Evolutionary conservation across 2,329 filamentous ascomycete genomes (phyloP), one percentile per base, ranked within the genome.

Genomic region (Sporothrix brunneoviolacea): DNA sequence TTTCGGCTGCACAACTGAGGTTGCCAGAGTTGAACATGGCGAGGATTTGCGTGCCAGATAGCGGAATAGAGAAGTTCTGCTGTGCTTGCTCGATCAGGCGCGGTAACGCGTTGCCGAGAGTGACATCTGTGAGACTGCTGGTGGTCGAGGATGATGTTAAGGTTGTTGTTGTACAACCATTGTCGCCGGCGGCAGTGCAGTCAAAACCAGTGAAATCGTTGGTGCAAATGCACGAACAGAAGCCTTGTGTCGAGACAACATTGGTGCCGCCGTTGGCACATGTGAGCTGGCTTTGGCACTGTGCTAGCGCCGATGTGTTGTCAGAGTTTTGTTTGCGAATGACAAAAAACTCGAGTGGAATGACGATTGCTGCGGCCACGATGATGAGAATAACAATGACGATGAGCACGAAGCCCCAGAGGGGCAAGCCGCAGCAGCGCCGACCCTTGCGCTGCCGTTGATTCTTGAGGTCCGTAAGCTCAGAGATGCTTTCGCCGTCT

Each of bases 201-300:
- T 76, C 71, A 19, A 69, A 67, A 13, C 77, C 76, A 0, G 86
- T 91, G 64, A 91, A 97, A 2, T 91, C 89, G 60, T 93, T 90
- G 19, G 84, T 82, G 67, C 91, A 98, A 38, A 96, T 81, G 64
- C 91, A 98, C 12, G 84, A 84, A 68, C 91, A 97, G 18, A 77
- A 71, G 4, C 80, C 77, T 51, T 80, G 73, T 15, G 77, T 79
- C 10, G 58, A 57, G 18, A 89, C 67, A 15, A 91, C 78, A 50
- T 83, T 90, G 16, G 83, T 82, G 24, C 91, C 91, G 9, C 88
- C 89, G 57, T 97, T 95, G 47, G 78, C 70, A 62, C 91, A 96
- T 0, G 73, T 75, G 13, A 85, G 68, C 27, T 76, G 75, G 35
- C 72, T 68, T 57, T 79, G 73, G 64, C 89, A 95, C 54, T 74